These are phyloP conservation scores for Penicillium verhagenii DNA, from an alignment of 495 filamentous ascomycete species.

Conservation along the genomic window DNA sequence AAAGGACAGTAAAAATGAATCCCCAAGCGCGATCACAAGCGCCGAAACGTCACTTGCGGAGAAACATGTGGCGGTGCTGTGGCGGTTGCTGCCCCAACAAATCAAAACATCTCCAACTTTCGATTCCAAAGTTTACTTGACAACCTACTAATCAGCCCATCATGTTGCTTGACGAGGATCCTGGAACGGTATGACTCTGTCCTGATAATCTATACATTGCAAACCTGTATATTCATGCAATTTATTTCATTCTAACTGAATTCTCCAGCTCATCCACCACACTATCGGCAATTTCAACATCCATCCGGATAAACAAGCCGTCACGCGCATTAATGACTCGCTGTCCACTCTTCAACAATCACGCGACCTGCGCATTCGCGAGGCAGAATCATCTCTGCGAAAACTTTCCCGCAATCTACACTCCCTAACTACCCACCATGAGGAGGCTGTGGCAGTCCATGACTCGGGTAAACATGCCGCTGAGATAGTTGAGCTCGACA, in stretches of 20 bases:
- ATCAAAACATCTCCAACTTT: conserved; percentile 22
- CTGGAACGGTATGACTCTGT: conserved; percentile 74
- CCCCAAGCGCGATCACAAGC: conserved; percentile 10
- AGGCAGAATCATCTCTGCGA: conserved; percentile 68
- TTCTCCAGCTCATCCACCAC: conserved; percentile 81
- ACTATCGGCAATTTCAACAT: conserved; percentile 95
- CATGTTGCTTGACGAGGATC: conserved; percentile 98
- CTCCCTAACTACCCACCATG: conserved; percentile 66
- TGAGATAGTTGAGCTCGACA: conserved; percentile 80
- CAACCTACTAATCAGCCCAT: conserved; percentile 32
- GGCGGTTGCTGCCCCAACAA: conserved; percentile 53
- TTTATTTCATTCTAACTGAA: conserved; percentile 17
- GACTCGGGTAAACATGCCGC: conserved; percentile 73
- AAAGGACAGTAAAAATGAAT: conserved; percentile 3
- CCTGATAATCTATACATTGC: not conserved
- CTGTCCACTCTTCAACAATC: conserved; percentile 74
- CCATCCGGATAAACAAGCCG: conserved; percentile 76
- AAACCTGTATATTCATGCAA: not conserved
- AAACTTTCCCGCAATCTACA: conserved; percentile 71
- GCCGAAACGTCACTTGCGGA: conserved; percentile 36
- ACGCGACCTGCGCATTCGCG: conserved; percentile 70
- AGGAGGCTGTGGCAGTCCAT: conserved; percentile 67
- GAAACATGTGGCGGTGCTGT: conserved; percentile 50
- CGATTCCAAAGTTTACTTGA: not conserved
- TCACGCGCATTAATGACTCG: conserved; percentile 83